Conservation (phyloP, 1,284 basidiomycete genomes). For the Ustilago tritici region DNA sequence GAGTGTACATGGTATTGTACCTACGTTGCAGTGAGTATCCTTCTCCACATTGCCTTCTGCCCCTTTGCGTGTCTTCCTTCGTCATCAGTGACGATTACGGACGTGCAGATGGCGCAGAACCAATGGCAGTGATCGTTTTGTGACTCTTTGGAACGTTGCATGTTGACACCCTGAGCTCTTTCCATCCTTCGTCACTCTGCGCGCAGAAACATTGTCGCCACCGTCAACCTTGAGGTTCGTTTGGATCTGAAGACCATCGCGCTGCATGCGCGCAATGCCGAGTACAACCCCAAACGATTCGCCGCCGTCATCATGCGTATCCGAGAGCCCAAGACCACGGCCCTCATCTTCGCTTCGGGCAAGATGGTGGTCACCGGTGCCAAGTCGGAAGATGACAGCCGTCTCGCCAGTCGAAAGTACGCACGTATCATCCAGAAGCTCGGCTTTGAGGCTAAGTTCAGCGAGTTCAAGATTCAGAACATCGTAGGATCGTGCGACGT, state of each 20-base stretch:
- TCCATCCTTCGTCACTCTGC: slow-evolving; percentile 6
- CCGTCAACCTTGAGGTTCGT: slow-evolving; percentile 96
- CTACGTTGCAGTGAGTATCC: slow-evolving; percentile 70
- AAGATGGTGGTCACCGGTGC: slow-evolving; percentile 99
- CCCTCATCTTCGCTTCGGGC: slow-evolving; percentile 98
- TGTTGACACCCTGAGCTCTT: slow-evolving; percentile 27
- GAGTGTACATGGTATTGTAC: slow-evolving; percentile 70
- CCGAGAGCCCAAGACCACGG: slow-evolving; percentile 98
- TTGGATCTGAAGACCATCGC: slow-evolving; percentile 99
- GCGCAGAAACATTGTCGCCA: slow-evolving; percentile 92
- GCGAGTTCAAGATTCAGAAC: slow-evolving; percentile 99
- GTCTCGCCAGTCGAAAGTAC: slow-evolving; percentile 97
- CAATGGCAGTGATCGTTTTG: neutral
- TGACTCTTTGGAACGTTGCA: slow-evolving; percentile 5
- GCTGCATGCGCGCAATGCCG: slow-evolving; percentile 95
- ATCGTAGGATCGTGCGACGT: slow-evolving; percentile 97
- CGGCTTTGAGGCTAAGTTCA: slow-evolving; percentile 99
- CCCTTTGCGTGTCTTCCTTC: neutral
- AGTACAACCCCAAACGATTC: slow-evolving; percentile 99
- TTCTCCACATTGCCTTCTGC: neutral
- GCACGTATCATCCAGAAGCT: slow-evolving; percentile 99
- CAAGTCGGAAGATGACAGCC: slow-evolving; percentile 97
- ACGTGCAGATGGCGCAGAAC: neutral
- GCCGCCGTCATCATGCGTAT: slow-evolving; percentile 99
- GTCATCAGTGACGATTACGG: neutral